phyloP scores from a whole-genome alignment of 2,329 filamentous ascomycete species.

The Ilyonectria sp. region DNA sequence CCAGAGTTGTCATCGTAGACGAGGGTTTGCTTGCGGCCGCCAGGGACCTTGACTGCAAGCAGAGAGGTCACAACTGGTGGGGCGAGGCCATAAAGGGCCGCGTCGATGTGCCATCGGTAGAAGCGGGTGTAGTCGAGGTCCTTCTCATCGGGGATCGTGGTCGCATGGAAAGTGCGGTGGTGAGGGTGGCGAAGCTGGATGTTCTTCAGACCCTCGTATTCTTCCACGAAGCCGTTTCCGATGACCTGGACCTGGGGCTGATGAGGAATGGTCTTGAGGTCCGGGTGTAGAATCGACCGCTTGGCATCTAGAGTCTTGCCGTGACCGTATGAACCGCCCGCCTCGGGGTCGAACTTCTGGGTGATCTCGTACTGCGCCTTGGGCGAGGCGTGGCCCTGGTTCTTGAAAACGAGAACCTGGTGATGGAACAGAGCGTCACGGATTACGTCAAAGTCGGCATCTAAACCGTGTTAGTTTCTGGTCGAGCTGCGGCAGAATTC shows the following conservation, averaged over 20 bases:
- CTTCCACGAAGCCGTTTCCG: conserved; percentile 78
- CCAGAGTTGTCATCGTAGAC: conserved; percentile 81
- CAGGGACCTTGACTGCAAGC: conserved; percentile 80
- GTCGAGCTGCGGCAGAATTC: not conserved
- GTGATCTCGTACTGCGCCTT: conserved; percentile 83
- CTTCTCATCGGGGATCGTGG: conserved; percentile 69
- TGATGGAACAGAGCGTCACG: conserved; percentile 76
- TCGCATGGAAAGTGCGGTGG: conserved; percentile 82
- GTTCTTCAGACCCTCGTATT: conserved; percentile 80
- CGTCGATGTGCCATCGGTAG: conserved; percentile 87
- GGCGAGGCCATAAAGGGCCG: conserved; percentile 82
- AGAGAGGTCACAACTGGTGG: conserved; percentile 81
- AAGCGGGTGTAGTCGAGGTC: conserved; percentile 69
- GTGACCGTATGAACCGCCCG: conserved; percentile 78
- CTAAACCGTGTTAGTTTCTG: conserved; percentile 54
- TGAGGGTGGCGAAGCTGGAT: conserved; percentile 82
- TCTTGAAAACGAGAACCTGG: conserved; percentile 80
- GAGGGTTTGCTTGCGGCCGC: conserved; percentile 75
- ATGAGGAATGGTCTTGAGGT: conserved; percentile 84
- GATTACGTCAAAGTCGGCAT: conserved; percentile 76
- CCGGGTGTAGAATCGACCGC: conserved; percentile 79
- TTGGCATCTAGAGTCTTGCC: conserved; percentile 79
- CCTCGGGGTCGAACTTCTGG: conserved; percentile 78
- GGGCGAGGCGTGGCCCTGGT: conserved; percentile 74
- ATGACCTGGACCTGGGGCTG: conserved; percentile 85